Conservation (phyloP, 805 yeast species). For the Metschnikowia lochheadii region DNA sequence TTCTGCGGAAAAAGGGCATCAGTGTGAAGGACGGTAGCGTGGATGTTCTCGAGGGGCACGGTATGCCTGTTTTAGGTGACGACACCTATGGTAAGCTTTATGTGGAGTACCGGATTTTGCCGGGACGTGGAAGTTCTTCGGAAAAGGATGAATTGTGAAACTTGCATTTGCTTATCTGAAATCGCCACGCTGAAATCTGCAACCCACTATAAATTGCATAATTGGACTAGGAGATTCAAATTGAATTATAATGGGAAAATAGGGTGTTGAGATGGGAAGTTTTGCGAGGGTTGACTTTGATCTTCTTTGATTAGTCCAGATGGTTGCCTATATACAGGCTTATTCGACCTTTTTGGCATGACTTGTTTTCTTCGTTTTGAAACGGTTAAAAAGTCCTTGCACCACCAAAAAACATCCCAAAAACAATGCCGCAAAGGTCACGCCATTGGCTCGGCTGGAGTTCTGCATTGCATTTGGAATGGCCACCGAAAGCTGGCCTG, state of each 20-base stretch:
- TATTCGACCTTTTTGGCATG: background rate
- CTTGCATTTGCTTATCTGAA: background rate
- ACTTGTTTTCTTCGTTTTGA: background rate
- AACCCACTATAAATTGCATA: no score
- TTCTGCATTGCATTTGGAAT: slow-evolving; percentile 14
- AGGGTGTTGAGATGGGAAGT: no score
- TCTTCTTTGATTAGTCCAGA: no score
- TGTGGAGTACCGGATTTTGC: slow-evolving; percentile 18
- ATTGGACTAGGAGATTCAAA: no score
- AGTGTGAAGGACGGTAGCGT: slow-evolving; percentile 62
- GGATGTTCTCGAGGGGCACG: slow-evolving; percentile 68
- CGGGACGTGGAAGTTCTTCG: slow-evolving; percentile 6
- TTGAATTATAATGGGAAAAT: no score
- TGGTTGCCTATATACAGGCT: background rate
- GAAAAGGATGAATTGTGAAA: slow-evolving; percentile 17
- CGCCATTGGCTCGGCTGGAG: slow-evolving; percentile 2
- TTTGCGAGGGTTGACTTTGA: no score
- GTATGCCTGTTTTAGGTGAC: slow-evolving; percentile 69
- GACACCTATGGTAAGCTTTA: slow-evolving; percentile 32
- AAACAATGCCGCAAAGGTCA: slow-evolving; percentile 11
- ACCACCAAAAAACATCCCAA: slow-evolving; percentile 10
- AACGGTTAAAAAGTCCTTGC: background rate
- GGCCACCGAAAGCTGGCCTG: slow-evolving; percentile 5
- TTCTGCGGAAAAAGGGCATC: slow-evolving; percentile 50
- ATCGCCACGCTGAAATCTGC: no score